These are phyloP conservation scores for Cyphellophora europaea DNA, from an alignment of 2,329 filamentous ascomycete genomes.

Conservation along the genomic window DNA sequence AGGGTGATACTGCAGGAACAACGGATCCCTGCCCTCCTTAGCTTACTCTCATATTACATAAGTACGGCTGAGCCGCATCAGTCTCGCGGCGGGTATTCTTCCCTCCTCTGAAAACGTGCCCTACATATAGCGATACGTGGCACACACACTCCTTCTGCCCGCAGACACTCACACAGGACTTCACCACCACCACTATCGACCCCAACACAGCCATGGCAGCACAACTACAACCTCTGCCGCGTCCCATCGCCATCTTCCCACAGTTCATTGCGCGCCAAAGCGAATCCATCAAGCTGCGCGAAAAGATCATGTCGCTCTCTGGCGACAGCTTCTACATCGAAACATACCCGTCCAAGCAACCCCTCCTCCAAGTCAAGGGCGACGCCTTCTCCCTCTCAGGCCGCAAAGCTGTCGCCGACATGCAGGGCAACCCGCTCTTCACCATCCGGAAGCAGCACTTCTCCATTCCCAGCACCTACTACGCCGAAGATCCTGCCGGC, in stretches of 20 bases:
- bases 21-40: no score
- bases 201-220: background rate
- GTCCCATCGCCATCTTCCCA: background rate
- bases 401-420: constrained; percentile 2
- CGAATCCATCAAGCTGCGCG: background rate
- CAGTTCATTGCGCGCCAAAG: constrained; percentile 1
- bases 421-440: constrained; percentile 6
- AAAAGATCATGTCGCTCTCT: background rate
- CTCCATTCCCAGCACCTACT: constrained; percentile 2
- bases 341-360: background rate
- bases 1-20: no score
- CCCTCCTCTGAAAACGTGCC: no score
- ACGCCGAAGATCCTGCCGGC: constrained; percentile 32
- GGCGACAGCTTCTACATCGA: constrained; percentile 1
- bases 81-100: no score
- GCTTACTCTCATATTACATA: no score
- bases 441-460: constrained; percentile 6
- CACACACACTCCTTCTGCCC: no score
- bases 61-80: no score
- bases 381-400: background rate
- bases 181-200: no score
- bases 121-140: no score
- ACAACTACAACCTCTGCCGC: background rate
- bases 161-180: no score
- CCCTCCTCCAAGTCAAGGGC: constrained; percentile 1